Conservation (phyloP, 148 eudicot species). For the Limonium bicolor region DNA sequence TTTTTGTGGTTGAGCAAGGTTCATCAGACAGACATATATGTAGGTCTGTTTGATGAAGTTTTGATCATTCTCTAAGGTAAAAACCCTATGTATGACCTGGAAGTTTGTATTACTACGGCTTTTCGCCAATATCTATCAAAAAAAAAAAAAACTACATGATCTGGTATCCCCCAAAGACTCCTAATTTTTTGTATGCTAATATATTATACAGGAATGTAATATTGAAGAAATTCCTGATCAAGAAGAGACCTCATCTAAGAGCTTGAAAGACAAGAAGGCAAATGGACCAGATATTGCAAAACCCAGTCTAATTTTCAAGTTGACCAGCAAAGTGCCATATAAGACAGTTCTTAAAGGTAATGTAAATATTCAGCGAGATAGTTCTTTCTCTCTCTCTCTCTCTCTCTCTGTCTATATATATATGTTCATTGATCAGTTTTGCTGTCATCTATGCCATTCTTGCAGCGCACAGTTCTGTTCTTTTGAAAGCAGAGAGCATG, state of each 20-base stretch:
- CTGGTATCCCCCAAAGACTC: too few relatives aligned
- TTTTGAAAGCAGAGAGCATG: conserved; percentile 83
- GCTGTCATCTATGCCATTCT: too few relatives aligned
- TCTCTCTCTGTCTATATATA: too few relatives aligned
- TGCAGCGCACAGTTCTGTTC: conserved; percentile 92
- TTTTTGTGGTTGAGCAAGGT: too few relatives aligned
- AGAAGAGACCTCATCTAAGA: conserved; percentile 69
- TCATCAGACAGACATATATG: too few relatives aligned
- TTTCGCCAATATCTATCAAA: too few relatives aligned
- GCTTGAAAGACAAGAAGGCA: conserved; percentile 87
- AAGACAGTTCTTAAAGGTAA: conserved; percentile 94
- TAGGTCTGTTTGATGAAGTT: too few relatives aligned
- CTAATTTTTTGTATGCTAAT: background rate
- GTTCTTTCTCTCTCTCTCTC: background rate
- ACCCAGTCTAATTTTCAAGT: conserved; percentile 60
- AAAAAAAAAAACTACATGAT: too few relatives aligned
- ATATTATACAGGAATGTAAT: conserved; percentile 53
- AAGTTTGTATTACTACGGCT: too few relatives aligned
- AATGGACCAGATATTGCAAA: conserved; percentile 61
- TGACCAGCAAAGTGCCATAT: conserved; percentile 86
- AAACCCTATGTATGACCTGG: too few relatives aligned
- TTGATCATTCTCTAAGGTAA: too few relatives aligned
- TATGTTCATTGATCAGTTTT: too few relatives aligned
- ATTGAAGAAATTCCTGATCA: conserved; percentile 88
- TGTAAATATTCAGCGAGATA: background rate